A percentile compares a stretch with the other conserved stretches of the same genome.
Evolutionary conservation across 2,329 filamentous ascomycete species (phyloP).

Genomic region (Trichophyton simii): DNA sequence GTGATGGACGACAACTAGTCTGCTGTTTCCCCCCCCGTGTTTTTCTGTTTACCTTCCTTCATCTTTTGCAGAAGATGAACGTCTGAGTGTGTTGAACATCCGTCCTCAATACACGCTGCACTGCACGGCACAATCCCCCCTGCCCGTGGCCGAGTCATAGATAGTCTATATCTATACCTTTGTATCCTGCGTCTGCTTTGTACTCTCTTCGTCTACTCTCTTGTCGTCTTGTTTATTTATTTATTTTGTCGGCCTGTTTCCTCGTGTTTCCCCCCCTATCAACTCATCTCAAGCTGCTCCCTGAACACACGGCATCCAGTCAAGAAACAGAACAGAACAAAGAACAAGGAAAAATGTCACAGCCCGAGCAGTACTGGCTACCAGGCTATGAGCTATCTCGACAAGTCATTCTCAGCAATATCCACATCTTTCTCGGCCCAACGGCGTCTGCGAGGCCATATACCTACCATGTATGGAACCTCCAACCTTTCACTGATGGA

Average conservation of each 20-base stretch:
- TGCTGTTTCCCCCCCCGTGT: neutral
- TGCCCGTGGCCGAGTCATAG: neutral
- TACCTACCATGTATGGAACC: slow-evolving; percentile 33
- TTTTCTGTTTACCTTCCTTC: neutral
- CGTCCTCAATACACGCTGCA: neutral
- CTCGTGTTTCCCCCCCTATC: neutral
- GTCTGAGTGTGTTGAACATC: slow-evolving; percentile 5
- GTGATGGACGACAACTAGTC: neutral
- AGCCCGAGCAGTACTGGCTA: slow-evolving; percentile 36
- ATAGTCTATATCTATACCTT: slow-evolving; percentile 4
- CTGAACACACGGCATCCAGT: neutral
- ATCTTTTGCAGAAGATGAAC: neutral
- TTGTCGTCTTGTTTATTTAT: neutral
- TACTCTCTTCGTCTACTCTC: slow-evolving; percentile 5
- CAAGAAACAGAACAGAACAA: neutral
- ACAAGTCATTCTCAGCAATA: slow-evolving; percentile 37
- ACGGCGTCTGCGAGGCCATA: slow-evolving; percentile 36
- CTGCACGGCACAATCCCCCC: neutral
- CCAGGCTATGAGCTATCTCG: slow-evolving; percentile 38
- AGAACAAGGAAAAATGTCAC: slow-evolving; percentile 21
- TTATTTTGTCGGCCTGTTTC: neutral
- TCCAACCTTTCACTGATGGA: neutral
- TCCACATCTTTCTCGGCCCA: slow-evolving; percentile 38
- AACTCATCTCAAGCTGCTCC: neutral
- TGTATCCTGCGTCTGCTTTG: neutral